Evolutionary conservation across 306 rosid species (phyloP), one percentile per base, ranked within the genome.

Genomic region (Benincasa hispida): DNA sequence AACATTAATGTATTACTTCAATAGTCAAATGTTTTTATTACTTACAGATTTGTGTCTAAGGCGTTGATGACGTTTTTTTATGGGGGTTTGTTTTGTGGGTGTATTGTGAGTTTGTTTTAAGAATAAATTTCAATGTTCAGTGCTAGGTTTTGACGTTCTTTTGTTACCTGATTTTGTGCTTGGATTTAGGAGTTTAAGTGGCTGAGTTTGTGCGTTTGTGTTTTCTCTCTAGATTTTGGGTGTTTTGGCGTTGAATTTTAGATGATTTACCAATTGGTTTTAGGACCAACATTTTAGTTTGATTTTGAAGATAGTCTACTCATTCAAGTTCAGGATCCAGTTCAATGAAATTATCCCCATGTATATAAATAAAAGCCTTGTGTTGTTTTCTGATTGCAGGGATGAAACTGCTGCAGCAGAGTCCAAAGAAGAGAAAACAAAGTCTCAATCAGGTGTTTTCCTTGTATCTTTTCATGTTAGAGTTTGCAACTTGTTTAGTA

Each of bases 381-480:
- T 70, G 58, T 70, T 70, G 24, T 70, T 70, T 24, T 70, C 39
- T 70, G 58, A 25, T 24, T 3, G 57, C 56, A 70, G 75, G 75
- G 75, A 70, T 15, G 75, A 70, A 47, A 8, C 32, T 25, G 14
- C 15, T 1, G 75, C 34, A 42, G 32, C 56, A 15, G 58, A 70
- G 22, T 70, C 39, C 39, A 25, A 45, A 25, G 75, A 8, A 27
- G 75, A 70, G 8, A 70, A 47, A 47, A 14, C 37, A 14, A 58
- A 45, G 24, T 45, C 55, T 24, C 75, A 25, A 70, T 70, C 57
- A 45, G 75, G 75, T 70, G 37, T 11, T 45, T 70, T 11, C 75
- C 39, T 47, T 25, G 55, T 70, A 13, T 45, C 39, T 15, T 25
- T 27, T 70, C 56, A 70, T 25, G 17, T 70, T 70, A 25, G 6